Evolutionary conservation across 1,284 basidiomycete species (phyloP), one percentile per base, ranked within the genome.

Genomic region (Marasmius tenuissimus): DNA sequence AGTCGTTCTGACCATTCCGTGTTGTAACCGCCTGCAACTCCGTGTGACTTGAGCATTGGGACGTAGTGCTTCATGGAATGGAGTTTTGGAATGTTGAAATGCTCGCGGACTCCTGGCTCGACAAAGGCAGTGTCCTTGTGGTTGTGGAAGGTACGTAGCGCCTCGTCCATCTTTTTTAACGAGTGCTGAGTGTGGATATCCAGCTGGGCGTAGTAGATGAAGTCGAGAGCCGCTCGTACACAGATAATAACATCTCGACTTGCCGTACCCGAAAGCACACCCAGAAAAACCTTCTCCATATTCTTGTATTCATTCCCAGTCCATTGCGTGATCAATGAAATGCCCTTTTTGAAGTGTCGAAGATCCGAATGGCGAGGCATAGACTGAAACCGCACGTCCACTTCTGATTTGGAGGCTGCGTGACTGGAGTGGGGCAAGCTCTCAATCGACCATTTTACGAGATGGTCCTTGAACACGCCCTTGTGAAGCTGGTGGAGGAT

Each of bases 21-120:
- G 45, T 63, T 67, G 63, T 61, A 66, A 37, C 54, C 50, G 20
- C 57, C 53, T 6, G 58, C 48, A 1, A 61, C 49, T 10, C 67
- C 67, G n/a, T 57, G 48, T 20, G 47, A 55, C 12, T 53, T 18
- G 27, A 68, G 66, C 16, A 22, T 34, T 16, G 49, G 14, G 9
- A 50, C 16, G 55, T 66, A 68, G 42, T 65, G 63, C 14, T 42
- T 33, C 4, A 71, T 61, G 47, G 57, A 53, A 56, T 71, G 68
- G 12, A 72, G 34, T 60, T 71, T 72, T 37, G 67, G 69, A 50
- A 65, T 65, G 51, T 65, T 63, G 65, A 71, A 58, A 61, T 62
- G 61, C 22, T 60, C 38, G 2, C 61, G 48, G n/a, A 63, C 50
- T 12, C 39, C 54, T n/a, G 37, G 38, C 9, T 59, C 52, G 7